phyloP scores from a whole-genome alignment of 495 filamentous ascomycete species.

The Xylaria flabelliformis region DNA sequence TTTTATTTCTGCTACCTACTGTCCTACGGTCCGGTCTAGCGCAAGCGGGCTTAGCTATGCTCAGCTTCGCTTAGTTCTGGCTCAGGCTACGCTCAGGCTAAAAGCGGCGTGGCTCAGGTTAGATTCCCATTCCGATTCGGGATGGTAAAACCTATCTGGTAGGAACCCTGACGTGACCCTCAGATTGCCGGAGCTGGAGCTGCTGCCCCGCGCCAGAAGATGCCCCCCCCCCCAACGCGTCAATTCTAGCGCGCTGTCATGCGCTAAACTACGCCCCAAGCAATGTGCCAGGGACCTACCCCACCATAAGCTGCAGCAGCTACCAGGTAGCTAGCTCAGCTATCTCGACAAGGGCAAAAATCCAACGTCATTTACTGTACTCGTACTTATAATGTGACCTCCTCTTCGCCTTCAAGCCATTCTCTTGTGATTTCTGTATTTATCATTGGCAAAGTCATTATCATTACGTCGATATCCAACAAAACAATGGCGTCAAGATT shows the following conservation, averaged over 20 bases:
- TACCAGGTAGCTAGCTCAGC: neutral
- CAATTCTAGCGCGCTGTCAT: neutral
- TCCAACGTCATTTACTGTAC: slow-evolving; percentile 35
- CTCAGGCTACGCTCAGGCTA: no score
- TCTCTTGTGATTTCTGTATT: neutral
- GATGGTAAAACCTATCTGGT: no score
- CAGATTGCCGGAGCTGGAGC: slow-evolving; percentile 12
- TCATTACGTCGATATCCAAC: slow-evolving; percentile 15
- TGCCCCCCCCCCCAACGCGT: slow-evolving; percentile 7
- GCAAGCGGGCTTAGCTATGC: no score
- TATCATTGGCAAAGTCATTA: neutral
- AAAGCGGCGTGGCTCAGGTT: no score
- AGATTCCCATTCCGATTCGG: no score
- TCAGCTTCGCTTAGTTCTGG: no score
- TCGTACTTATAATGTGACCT: slow-evolving; percentile 24
- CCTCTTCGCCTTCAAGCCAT: neutral
- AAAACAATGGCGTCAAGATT: slow-evolving; percentile 65
- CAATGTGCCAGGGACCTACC: slow-evolving; percentile 24
- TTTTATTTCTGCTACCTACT: no score
- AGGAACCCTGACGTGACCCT: neutral
- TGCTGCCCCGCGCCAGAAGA: slow-evolving; percentile 15
- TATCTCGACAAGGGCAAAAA: slow-evolving; percentile 35
- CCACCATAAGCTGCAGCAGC: slow-evolving; percentile 37
- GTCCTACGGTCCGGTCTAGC: no score
- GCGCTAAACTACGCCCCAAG: slow-evolving; percentile 4